Conservation (phyloP, 2,329 filamentous ascomycete genomes). For the Fusarium tupiense region DNA sequence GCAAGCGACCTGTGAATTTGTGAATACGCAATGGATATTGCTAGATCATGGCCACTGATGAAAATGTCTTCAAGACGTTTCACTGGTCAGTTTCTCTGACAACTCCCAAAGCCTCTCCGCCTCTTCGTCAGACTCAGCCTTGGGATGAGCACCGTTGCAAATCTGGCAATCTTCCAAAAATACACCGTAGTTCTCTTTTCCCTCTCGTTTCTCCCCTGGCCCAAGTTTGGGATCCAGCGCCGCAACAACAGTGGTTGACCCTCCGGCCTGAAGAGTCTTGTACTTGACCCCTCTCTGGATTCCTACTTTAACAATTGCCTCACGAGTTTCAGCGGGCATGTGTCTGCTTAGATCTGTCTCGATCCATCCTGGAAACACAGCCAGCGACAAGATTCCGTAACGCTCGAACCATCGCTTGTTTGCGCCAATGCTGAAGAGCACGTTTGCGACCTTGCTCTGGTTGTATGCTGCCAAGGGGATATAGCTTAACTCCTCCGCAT, state of each 20-base stretch:
- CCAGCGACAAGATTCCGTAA: not conserved
- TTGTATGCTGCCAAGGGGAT: not conserved
- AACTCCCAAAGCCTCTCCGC: not conserved
- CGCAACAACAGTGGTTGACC: not conserved
- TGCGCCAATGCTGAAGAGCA: not conserved
- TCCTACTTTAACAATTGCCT: not conserved
- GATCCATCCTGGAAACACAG: not conserved
- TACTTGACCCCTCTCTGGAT: not conserved
- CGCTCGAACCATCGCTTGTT: not conserved
- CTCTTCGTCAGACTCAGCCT: not conserved
- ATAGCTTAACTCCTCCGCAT: not conserved
- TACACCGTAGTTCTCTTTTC: not conserved
- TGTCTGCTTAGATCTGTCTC: not conserved
- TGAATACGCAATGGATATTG: accelerated
- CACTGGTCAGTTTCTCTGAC: not conserved
- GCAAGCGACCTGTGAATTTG: accelerated
- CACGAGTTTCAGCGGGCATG: not conserved
- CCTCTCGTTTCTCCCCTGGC: not conserved
- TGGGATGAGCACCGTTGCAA: not conserved
- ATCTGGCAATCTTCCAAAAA: not conserved
- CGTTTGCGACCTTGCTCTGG: not conserved
- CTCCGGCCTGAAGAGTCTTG: not conserved
- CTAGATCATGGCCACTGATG: too few relatives aligned
- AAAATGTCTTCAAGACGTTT: not conserved
- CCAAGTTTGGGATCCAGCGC: not conserved